Percentiles rank a stretch among this genome's conserved stretches.
Evolutionary conservation across 805 yeast species (phyloP).

Genomic region (Grigorovia transvaalensis): DNA sequence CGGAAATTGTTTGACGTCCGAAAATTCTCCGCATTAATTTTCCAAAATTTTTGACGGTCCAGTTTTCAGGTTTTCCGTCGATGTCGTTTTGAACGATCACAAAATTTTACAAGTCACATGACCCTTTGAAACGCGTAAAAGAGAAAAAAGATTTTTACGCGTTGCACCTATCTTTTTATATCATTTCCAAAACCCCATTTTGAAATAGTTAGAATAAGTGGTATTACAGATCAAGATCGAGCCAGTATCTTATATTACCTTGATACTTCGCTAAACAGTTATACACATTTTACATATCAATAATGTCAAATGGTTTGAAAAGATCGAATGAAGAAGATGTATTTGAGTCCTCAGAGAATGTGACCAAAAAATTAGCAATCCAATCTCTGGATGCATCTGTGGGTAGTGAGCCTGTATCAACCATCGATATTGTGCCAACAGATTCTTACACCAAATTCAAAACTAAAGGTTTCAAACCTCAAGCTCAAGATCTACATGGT

Average conservation of each 20-base stretch:
- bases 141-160: background rate
- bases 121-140: background rate
- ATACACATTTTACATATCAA: no score
- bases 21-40: no score
- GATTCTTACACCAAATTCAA: conserved; percentile 23
- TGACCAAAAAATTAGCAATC: conserved; percentile 16
- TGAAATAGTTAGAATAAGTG: no score
- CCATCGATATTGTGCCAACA: conserved; percentile 27
- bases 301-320: conserved; percentile 5
- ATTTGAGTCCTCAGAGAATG: conserved; percentile 5
- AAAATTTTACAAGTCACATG: background rate
- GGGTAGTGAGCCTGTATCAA: conserved; percentile 28
- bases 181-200: no score
- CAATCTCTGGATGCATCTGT: conserved; percentile 25
- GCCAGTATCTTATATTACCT: no score
- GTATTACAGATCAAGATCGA: no score
- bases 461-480: conserved; percentile 23
- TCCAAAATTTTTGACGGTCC: no score
- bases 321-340: conserved; percentile 14
- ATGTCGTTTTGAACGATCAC: background rate
- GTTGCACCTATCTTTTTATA: background rate
- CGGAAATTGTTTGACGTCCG: no score
- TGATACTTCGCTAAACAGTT: no score
- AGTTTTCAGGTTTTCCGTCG: background rate
- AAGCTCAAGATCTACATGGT: conserved; percentile 16